Base-by-base conservation (phyloP, 768 basidiomycete genomes). In the Rhizopogon vulgaris region DNA sequence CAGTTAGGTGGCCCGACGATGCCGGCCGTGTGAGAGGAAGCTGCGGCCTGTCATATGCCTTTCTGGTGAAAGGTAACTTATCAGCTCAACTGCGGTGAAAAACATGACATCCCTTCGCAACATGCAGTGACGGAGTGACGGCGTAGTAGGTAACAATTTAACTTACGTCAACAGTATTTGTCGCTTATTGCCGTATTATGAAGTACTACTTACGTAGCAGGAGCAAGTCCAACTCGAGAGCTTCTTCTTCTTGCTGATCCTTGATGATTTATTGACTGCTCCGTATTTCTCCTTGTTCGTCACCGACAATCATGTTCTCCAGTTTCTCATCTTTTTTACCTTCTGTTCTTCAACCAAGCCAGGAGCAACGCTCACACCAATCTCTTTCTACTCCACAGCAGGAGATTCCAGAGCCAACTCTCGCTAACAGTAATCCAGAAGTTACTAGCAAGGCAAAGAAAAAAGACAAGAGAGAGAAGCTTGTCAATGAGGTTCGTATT, bases 271-370 rank as follows among this genome's bases (percentile, higher is more conserved):
- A 39, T 52, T 40, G 47, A 50, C 22, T 15, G 30, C 11, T 28
- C 46, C 43, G 52, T 38, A 42, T 30, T 9, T 12, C 40, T 37
- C 32, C 51, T 37, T 42, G 3, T 6, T 27, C 15, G 8, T 43
- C 7, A 27, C 10, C 55, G 22, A 37, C 28, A 50, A 39, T 58
- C 69, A 81, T 82, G 79, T 74, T 82, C 62, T 73, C 79, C 51
- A 73, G 75, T 47, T 64, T 80, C 49, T 71, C 79, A 6, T 75
- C 76, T 2, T 73, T 79, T 55, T 62, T 82, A 0, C 78, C 80
- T 37, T 68, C 76, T 28, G 64, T 69, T n/a, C 64, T 78, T n/a
- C 77, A 78, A 58, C 41, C 59, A 52, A 38, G 52, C 52, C 59
- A 53, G 36, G 52, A 55, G 43, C 68, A 59, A 56, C 60, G 18